phyloP scores from a whole-genome alignment of 345 rosid species.

The Dipteronia dyeriana region DNA sequence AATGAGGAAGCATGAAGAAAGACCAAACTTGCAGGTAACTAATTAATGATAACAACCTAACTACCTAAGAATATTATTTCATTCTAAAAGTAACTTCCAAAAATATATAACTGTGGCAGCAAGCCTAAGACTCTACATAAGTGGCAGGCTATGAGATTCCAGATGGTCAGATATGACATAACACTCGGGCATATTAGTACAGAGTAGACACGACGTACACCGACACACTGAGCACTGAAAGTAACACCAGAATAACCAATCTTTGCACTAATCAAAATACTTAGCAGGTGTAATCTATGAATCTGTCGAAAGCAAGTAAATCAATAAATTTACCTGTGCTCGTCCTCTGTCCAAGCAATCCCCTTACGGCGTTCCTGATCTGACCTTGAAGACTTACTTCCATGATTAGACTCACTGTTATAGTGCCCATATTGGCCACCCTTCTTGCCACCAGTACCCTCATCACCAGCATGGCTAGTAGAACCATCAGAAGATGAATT shows the following conservation, averaged over 20 bases:
- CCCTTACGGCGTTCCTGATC: constrained; percentile 98
- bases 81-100: constrained; percentile 1
- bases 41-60: constrained; percentile 18
- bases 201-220: constrained; percentile 9
- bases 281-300: background rate
- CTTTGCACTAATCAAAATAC: background rate
- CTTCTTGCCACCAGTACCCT: constrained; percentile 74
- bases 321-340: constrained; percentile 67
- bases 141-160: background rate
- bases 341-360: constrained; percentile 98
- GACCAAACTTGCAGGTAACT: constrained; percentile 8
- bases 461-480: constrained; percentile 59
- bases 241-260: constrained; percentile 1
- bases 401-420: constrained; percentile 65
- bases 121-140: constrained; percentile 15
- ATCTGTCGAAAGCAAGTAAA: constrained; percentile 20
- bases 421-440: constrained; percentile 53
- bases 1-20: constrained; percentile 1
- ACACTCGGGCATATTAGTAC: background rate
- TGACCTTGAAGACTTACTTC: constrained; percentile 72
- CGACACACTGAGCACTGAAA: constrained; percentile 8
- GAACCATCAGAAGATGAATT: constrained; percentile 61
- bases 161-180: background rate
- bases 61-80: background rate
- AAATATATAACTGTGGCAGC: background rate